These are phyloP conservation scores for Actinidia chinensis DNA, from an alignment of 179 eudicot genomes.

Conservation along the genomic window DNA sequence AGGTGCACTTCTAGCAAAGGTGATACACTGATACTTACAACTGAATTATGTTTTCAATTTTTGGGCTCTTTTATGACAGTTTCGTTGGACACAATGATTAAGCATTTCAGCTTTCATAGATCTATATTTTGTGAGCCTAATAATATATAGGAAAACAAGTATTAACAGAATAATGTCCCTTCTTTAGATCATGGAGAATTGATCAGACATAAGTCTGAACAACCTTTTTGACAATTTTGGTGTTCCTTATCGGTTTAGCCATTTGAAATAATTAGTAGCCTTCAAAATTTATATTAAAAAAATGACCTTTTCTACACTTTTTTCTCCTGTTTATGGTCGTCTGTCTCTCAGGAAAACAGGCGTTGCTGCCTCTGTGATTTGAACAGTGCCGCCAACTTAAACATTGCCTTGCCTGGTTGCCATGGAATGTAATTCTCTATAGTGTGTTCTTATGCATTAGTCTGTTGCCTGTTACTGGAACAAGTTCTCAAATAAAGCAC, in stretches of 20 bases:
- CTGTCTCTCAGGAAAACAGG: background rate
- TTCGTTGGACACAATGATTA: background rate
- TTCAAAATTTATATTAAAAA: background rate
- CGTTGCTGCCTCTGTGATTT: no score
- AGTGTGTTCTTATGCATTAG: background rate
- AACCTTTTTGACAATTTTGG: background rate
- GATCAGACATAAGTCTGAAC: background rate
- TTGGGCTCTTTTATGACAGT: background rate
- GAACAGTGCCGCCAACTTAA: background rate
- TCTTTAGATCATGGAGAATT: background rate
- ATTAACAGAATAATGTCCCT: background rate
- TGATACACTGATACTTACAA: background rate
- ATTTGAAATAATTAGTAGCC: slow-evolving; percentile 1
- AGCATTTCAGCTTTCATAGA: background rate
- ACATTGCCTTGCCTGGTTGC: background rate
- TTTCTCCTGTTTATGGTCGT: background rate
- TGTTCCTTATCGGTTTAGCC: background rate
- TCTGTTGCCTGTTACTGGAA: background rate
- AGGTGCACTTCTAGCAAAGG: slow-evolving; percentile 40
- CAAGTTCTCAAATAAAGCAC: background rate
- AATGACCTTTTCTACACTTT: background rate
- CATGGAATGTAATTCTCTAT: background rate
- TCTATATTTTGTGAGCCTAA: background rate
- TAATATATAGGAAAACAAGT: background rate
- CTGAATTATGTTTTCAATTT: background rate